Conservation (phyloP, 805 yeast species). For the Sungouiozyma ichnusensis region DNA sequence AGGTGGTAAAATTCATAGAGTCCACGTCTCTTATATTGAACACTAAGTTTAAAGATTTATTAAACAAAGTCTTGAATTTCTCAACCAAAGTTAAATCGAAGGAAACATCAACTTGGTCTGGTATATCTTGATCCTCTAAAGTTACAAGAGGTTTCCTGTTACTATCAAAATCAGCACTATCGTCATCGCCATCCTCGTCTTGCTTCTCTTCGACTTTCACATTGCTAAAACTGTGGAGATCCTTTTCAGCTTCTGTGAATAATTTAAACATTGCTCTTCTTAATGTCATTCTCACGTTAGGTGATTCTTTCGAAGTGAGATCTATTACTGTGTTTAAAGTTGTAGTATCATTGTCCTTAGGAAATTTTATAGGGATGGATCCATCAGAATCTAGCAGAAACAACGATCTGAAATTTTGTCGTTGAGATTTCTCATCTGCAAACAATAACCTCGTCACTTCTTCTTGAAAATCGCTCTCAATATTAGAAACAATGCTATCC, state of each 20-base stretch:
- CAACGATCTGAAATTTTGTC: constrained; percentile 26
- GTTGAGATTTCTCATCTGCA: background rate
- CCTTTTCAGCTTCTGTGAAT: constrained; percentile 17
- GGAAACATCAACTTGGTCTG: constrained; percentile 13
- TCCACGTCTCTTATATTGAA: constrained; percentile 28
- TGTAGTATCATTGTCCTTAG: constrained; percentile 15
- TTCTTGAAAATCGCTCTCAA: constrained; percentile 29
- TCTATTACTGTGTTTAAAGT: constrained; percentile 23
- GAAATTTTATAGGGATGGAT: constrained; percentile 31
- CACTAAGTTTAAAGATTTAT: constrained; percentile 19
- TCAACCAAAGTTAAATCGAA: constrained; percentile 27
- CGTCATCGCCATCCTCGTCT: constrained; percentile 2
- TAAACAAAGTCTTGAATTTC: constrained; percentile 21
- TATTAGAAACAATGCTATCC: constrained; percentile 21
- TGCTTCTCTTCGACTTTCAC: constrained; percentile 3
- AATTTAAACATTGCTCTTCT: constrained; percentile 28
- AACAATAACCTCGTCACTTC: constrained; percentile 22
- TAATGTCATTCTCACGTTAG: constrained; percentile 29
- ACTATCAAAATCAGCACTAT: constrained; percentile 1
- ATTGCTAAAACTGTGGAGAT: constrained; percentile 3
- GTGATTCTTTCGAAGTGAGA: constrained; percentile 31
- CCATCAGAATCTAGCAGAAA: constrained; percentile 36
- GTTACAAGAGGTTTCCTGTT: constrained; percentile 2
- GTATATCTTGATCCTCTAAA: constrained; percentile 1
- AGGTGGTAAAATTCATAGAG: constrained; percentile 19